These are phyloP conservation scores for Coemansia sp. DNA, from an alignment of 192 early-diverging fungal genomes.

Conservation along the genomic window DNA sequence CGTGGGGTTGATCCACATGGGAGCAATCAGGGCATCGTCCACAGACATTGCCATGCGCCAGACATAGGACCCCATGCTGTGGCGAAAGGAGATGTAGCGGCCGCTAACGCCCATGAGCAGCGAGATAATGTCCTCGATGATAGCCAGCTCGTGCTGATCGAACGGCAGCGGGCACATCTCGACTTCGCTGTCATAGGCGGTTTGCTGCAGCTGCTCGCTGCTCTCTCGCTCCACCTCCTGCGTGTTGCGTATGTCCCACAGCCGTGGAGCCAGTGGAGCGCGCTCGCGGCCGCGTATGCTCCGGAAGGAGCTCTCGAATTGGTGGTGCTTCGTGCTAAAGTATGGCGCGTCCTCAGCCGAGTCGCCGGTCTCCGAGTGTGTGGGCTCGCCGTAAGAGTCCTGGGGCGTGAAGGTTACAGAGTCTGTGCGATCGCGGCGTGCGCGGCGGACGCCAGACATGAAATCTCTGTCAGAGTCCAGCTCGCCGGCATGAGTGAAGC, in stretches of 20 bases:
- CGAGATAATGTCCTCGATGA: conserved; percentile 89
- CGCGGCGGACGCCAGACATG: conserved; percentile 15
- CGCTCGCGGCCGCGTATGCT: conserved; percentile 38
- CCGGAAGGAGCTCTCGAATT: conserved; percentile 49
- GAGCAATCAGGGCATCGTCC: conserved; percentile 53
- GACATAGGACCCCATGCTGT: conserved; percentile 27
- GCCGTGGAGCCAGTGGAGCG: conserved; percentile 32
- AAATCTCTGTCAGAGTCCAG: conserved; percentile 21
- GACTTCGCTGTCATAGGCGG: conserved; percentile 31
- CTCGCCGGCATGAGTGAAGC: conserved; percentile 13
- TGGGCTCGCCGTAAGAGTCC: conserved; percentile 24
- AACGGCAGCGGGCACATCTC: conserved; percentile 39
- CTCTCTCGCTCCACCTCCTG: background rate
- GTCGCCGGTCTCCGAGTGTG: conserved; percentile 38
- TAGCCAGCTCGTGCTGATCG: conserved; percentile 71
- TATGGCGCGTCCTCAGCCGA: conserved; percentile 31
- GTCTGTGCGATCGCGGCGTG: conserved; percentile 34
- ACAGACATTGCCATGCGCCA: conserved; percentile 47
- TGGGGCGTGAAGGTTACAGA: conserved; percentile 39
- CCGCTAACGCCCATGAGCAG: conserved; percentile 88
- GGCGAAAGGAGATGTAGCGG: conserved; percentile 58
- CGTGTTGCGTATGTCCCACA: conserved; percentile 33
- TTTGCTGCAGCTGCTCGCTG: conserved; percentile 13
- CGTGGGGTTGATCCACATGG: conserved; percentile 49
- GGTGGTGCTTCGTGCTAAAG: conserved; percentile 40